These are phyloP conservation scores for Leptodontidium sp. DNA, from an alignment of 2,329 filamentous ascomycete genomes.

Conservation along the genomic window DNA sequence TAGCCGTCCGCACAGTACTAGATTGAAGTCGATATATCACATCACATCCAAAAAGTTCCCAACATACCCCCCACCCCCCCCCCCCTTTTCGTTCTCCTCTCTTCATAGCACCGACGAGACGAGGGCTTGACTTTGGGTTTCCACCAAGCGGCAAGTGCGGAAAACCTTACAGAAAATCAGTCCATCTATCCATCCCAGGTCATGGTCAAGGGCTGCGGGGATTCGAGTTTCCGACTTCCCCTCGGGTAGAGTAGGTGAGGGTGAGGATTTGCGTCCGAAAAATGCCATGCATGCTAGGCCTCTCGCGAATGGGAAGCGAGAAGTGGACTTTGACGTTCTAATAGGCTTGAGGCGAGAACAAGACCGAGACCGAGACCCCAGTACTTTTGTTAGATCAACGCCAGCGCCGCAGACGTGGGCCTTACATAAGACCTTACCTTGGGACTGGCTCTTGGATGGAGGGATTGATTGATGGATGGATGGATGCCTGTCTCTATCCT, in stretches of 20 bases:
- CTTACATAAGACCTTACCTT: conserved; percentile 5
- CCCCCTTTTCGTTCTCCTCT: no score
- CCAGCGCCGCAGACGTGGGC: conserved; percentile 11
- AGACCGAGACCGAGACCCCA: background rate
- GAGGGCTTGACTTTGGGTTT: background rate
- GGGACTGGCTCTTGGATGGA: background rate
- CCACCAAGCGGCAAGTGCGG: conserved; percentile 9
- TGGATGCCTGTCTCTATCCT: no score
- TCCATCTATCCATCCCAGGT: no score
- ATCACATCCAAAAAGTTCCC: background rate
- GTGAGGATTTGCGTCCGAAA: background rate
- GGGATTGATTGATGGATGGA: no score
- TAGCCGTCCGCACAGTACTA: background rate
- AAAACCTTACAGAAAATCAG: background rate
- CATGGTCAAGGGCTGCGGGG: conserved; percentile 8
- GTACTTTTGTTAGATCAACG: conserved; percentile 3
- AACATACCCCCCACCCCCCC: background rate
- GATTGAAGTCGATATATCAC: background rate
- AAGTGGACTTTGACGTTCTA: conserved; percentile 32
- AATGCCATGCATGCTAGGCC: background rate
- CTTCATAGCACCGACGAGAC: background rate
- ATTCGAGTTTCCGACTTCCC: background rate
- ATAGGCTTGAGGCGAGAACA: conserved; percentile 35
- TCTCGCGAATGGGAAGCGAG: conserved; percentile 37
- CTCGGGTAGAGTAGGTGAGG: background rate